A percentile compares a stretch with the other conserved stretches of the same genome.
Evolutionary conservation across 345 rosid genomes (phyloP).

Genomic region (Salix koriyanagi): DNA sequence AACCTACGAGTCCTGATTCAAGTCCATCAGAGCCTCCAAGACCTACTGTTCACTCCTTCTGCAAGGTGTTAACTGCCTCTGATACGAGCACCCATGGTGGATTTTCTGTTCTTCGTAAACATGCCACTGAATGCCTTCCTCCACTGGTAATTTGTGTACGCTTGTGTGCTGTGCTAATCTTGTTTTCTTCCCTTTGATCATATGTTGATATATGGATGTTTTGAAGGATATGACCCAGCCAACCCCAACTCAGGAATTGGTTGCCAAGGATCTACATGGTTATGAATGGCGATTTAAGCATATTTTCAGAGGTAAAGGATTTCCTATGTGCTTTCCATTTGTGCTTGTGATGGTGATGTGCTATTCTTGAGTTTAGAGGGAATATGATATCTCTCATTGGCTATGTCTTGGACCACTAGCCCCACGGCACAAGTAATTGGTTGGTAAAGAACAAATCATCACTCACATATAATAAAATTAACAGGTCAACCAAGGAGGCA

Average conservation of each 20-base stretch:
- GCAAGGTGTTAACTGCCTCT: conserved; percentile 89
- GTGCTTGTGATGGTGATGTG: background rate
- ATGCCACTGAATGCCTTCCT: conserved; percentile 94
- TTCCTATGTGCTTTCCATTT: background rate
- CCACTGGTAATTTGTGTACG: conserved; percentile 51
- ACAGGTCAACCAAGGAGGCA: conserved; percentile 95
- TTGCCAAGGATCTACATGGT: conserved; percentile 85
- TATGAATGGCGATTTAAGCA: conserved; percentile 95
- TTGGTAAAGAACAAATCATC: background rate
- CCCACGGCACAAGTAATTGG: background rate
- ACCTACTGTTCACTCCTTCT: conserved; percentile 66
- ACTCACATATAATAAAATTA: background rate
- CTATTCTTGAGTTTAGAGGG: background rate
- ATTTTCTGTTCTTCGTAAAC: conserved; percentile 84
- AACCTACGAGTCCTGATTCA: conserved; percentile 56
- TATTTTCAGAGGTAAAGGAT: conserved; percentile 72
- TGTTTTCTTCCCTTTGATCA: background rate
- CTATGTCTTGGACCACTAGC: background rate
- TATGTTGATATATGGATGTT: background rate
- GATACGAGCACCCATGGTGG: conserved; percentile 99
- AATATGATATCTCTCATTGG: background rate
- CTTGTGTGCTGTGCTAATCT: background rate
- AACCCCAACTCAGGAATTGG: conserved; percentile 89
- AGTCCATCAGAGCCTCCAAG: conserved; percentile 39
- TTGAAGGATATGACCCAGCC: conserved; percentile 80